These are phyloP conservation scores for Ammopiptanthus mongolicus DNA, from an alignment of 306 rosid genomes.

Conservation along the genomic window DNA sequence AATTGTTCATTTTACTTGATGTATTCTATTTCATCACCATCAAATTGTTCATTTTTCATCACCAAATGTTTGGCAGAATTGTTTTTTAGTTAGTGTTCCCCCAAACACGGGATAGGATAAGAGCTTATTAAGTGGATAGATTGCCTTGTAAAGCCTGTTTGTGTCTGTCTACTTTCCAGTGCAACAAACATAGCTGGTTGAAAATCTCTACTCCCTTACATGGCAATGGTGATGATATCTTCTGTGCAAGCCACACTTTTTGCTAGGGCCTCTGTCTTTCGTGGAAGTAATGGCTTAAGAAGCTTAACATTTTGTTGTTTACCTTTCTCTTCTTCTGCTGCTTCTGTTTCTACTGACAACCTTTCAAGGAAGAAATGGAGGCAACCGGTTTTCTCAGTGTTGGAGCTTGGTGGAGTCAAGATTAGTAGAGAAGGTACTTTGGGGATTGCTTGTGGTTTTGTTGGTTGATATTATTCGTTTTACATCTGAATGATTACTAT, in stretches of 20 bases:
- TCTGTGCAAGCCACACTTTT: slow-evolving; percentile 41
- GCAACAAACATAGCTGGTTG: neutral
- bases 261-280: slow-evolving; percentile 36
- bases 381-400: slow-evolving; percentile 51
- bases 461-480: neutral
- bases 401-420: slow-evolving; percentile 77
- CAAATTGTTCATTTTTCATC: neutral
- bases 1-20: neutral
- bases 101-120: neutral
- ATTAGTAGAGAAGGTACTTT: slow-evolving; percentile 59
- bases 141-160: neutral
- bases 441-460: neutral
- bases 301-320: slow-evolving; percentile 33
- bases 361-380: slow-evolving; percentile 62
- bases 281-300: slow-evolving; percentile 33
- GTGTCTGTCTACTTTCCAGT: neutral
- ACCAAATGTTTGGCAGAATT: neutral
- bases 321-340: slow-evolving; percentile 52
- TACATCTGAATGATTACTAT: neutral
- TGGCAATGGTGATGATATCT: slow-evolving; percentile 38
- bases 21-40: neutral
- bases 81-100: neutral
- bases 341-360: slow-evolving; percentile 34
- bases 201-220: neutral
- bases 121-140: slow-evolving; percentile 4